These are phyloP conservation scores for Sordariomycetes sp. DNA, from an alignment of 2,329 filamentous ascomycete species.

Conservation along the genomic window DNA sequence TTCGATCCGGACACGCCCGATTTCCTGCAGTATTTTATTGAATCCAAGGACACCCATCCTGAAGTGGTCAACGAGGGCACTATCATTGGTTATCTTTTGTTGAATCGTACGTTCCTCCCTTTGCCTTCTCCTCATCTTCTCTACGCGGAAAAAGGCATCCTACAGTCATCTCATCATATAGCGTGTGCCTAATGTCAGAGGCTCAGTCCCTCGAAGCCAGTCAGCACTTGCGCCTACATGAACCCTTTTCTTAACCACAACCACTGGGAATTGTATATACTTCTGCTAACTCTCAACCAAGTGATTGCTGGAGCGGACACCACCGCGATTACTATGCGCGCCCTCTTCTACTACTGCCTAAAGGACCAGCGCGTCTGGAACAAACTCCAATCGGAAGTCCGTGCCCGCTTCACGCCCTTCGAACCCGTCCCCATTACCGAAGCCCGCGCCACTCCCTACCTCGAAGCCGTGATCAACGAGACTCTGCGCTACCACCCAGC, in stretches of 20 bases:
- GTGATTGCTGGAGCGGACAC: conserved; percentile 26
- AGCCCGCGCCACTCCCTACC: conserved; percentile 41
- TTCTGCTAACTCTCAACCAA: too few relatives aligned
- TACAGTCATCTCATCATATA: too few relatives aligned
- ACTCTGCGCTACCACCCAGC: conserved; percentile 70
- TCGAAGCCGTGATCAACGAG: conserved; percentile 72
- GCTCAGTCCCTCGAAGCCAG: too few relatives aligned
- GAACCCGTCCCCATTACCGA: conserved; percentile 1
- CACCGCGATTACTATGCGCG: conserved; percentile 21
- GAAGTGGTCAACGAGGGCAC: conserved; percentile 24
- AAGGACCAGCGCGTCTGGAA: conserved; percentile 16
- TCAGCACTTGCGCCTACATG: too few relatives aligned
- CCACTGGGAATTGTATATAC: too few relatives aligned
- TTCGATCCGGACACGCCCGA: conserved; percentile 10
- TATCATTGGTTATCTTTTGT: conserved; percentile 22
- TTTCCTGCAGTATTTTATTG: conserved; percentile 24
- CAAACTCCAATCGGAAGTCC: conserved; percentile 9
- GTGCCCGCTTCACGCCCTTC: conserved; percentile 8
- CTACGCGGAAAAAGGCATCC: too few relatives aligned
- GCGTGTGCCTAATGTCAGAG: too few relatives aligned
- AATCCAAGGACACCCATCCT: conserved; percentile 21
- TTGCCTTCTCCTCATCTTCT: too few relatives aligned
- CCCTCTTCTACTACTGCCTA: conserved; percentile 28
- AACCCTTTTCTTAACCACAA: too few relatives aligned
- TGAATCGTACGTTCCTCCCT: conserved; percentile 9